These are phyloP conservation scores for Leccinum disarticulatum DNA, from an alignment of 768 basidiomycete genomes.

Conservation along the genomic window DNA sequence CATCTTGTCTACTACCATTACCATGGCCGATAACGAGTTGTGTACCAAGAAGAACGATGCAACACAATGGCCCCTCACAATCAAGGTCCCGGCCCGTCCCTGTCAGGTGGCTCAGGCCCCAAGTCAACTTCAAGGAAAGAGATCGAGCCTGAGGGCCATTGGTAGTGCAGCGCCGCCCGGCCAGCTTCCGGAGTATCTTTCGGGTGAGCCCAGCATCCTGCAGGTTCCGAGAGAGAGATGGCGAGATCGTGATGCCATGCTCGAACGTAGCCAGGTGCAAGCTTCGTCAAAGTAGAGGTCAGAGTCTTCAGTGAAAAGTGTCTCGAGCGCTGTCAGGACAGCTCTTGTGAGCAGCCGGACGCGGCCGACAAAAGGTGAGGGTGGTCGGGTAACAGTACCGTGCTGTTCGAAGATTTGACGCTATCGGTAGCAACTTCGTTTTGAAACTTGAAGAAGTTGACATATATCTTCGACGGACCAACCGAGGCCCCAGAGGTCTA, in stretches of 20 bases:
- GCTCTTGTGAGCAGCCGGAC: background rate
- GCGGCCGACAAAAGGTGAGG: background rate
- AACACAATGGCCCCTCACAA: too few species aligned
- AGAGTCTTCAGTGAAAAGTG: background rate
- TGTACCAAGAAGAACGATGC: too few species aligned
- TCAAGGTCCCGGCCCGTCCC: too few species aligned
- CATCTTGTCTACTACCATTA: too few species aligned
- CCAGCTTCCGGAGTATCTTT: slow-evolving; percentile 3
- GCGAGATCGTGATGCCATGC: too few species aligned
- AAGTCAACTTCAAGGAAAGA: too few species aligned
- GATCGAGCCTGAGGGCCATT: too few species aligned
- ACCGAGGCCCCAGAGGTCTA: background rate
- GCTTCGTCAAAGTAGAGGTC: slow-evolving; percentile 5
- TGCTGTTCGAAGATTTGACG: background rate
- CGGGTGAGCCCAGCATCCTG: slow-evolving; percentile 1
- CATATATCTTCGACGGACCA: background rate
- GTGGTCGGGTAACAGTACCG: background rate
- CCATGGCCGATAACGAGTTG: too few species aligned
- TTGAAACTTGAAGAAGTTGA: background rate
- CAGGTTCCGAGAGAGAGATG: slow-evolving; percentile 18
- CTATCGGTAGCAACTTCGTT: background rate
- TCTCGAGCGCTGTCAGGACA: background rate
- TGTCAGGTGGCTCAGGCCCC: too few species aligned
- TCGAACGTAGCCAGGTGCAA: background rate
- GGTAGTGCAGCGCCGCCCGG: slow-evolving; percentile 3